Evolutionary conservation across 495 filamentous ascomycete species (phyloP).

Genomic region (Darksidea phi): DNA sequence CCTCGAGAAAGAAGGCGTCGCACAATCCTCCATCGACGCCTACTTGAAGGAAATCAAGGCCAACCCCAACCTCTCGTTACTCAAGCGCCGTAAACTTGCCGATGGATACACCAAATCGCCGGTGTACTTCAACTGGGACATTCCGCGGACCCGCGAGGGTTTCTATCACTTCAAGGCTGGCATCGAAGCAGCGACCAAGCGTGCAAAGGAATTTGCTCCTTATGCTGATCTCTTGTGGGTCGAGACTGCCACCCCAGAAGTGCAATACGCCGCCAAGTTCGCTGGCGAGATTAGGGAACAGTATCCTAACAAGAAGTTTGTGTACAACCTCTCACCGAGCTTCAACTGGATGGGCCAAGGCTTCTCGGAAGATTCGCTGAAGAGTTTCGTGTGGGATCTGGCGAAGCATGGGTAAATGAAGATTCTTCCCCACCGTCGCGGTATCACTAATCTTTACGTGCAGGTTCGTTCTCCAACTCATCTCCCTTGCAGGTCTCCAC

Average conservation of each 20-base stretch:
- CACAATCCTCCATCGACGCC: conserved; percentile 58
- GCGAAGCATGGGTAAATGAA: conserved; percentile 71
- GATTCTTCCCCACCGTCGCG: neutral
- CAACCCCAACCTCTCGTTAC: conserved; percentile 71
- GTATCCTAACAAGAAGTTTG: conserved; percentile 77
- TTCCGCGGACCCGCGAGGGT: conserved; percentile 89
- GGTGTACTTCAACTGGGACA: conserved; percentile 84
- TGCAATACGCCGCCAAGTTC: conserved; percentile 71
- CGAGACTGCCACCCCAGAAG: conserved; percentile 85
- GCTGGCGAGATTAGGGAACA: conserved; percentile 66
- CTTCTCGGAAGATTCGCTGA: conserved; percentile 73
- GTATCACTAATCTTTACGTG: no score
- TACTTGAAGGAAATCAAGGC: conserved; percentile 62
- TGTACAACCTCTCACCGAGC: conserved; percentile 92
- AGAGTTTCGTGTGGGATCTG: conserved; percentile 93
- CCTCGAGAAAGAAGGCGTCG: conserved; percentile 60
- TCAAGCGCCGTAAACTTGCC: conserved; percentile 70
- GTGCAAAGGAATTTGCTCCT: conserved; percentile 84
- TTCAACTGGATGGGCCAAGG: conserved; percentile 99
- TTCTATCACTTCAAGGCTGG: conserved; percentile 95
- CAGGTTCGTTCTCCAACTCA: conserved; percentile 85
- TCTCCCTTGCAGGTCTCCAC: conserved; percentile 88
- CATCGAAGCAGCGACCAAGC: conserved; percentile 85
- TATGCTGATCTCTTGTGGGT: conserved; percentile 97
- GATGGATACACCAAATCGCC: conserved; percentile 61